These are phyloP conservation scores for Capronia coronata DNA, from an alignment of 2,329 filamentous ascomycete species.

Conservation along the genomic window DNA sequence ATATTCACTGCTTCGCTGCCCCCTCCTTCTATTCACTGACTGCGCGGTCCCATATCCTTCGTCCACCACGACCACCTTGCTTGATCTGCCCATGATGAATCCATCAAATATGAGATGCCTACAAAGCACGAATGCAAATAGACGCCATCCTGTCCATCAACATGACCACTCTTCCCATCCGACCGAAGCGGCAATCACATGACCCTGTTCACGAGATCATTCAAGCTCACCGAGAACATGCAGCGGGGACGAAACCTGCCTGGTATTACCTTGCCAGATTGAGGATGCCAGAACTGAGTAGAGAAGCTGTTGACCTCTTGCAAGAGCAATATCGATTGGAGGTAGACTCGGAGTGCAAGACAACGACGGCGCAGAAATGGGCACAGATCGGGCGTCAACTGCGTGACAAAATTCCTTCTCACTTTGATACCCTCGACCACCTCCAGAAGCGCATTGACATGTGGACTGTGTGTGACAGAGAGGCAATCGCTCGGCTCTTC, in stretches of 20 bases:
- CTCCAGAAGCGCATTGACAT: conserved; percentile 4
- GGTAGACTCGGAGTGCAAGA: background rate
- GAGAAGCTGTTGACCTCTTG: background rate
- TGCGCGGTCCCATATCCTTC: too few species aligned
- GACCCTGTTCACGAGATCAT: background rate
- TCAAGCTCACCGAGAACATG: background rate
- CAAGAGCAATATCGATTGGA: background rate
- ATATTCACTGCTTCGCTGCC: too few species aligned
- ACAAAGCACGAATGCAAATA: too few species aligned
- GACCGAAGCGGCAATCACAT: background rate
- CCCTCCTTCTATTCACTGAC: too few species aligned
- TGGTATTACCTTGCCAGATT: background rate
- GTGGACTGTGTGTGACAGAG: background rate
- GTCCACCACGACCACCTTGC: too few species aligned
- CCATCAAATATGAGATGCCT: too few species aligned
- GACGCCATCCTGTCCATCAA: too few species aligned
- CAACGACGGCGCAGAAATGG: background rate
- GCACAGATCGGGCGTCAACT: background rate
- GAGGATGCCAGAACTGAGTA: background rate
- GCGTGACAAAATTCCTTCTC: background rate
- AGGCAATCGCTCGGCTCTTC: background rate
- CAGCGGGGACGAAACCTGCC: background rate
- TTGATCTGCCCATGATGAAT: too few species aligned
- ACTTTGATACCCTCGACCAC: background rate
- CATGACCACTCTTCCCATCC: background rate